Evolutionary conservation across 257 asterid genomes (phyloP).

Genomic region (Solanum habrochaites): DNA sequence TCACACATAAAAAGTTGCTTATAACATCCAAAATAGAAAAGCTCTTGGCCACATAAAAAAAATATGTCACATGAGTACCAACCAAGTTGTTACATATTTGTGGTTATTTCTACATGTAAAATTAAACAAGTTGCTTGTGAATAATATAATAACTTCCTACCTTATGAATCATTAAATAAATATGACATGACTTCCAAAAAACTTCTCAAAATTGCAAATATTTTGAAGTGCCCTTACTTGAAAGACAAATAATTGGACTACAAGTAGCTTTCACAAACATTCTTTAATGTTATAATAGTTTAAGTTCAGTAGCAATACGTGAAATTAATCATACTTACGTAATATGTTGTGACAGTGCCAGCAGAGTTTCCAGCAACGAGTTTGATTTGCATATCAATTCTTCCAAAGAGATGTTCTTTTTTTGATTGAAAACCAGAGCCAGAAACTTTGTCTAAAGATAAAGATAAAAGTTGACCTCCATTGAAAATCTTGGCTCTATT

Average conservation of each 20-base stretch:
- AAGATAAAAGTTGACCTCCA: conserved; percentile 40
- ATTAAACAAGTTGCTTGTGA: background rate
- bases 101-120: background rate
- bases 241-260: background rate
- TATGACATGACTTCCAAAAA: background rate
- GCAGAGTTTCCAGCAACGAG: conserved; percentile 66
- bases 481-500: conserved; percentile 33
- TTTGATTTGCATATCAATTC: conserved; percentile 58
- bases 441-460: conserved; percentile 42
- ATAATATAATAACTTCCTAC: background rate
- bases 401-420: conserved; percentile 46
- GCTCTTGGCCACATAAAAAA: background rate
- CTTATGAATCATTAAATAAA: background rate
- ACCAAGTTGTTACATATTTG: background rate
- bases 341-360: conserved; percentile 60
- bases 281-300: background rate
- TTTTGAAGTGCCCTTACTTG: background rate
- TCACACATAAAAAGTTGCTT: background rate
- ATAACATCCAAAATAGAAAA: background rate
- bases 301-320: background rate
- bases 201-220: background rate
- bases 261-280: background rate
- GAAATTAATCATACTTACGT: conserved; percentile 12
- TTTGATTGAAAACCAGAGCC: conserved; percentile 60
- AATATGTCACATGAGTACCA: background rate